These are phyloP conservation scores for Phytophthora pisi DNA, from an alignment of 352 stramenopile genomes.

Conservation along the genomic window DNA sequence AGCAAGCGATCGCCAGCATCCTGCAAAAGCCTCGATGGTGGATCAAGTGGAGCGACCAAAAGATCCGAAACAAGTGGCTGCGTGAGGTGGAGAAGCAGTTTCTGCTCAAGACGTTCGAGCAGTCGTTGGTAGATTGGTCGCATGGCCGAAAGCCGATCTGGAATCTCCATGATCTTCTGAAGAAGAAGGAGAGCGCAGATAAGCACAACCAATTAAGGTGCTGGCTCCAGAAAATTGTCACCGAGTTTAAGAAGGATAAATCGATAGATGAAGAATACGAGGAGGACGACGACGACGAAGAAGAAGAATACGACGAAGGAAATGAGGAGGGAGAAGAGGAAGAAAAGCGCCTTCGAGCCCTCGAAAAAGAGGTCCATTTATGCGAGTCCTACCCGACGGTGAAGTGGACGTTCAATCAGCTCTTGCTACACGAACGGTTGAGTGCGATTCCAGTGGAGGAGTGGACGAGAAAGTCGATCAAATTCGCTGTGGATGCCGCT, in stretches of 20 bases:
- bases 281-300: conserved; percentile 16
- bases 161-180: conserved; percentile 13
- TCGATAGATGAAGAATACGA: conserved; percentile 12
- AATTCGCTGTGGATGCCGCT: not conserved
- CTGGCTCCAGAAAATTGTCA: conserved; percentile 26
- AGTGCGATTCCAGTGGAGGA: conserved; percentile 18
- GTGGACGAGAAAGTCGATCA: conserved; percentile 10
- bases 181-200: not conserved
- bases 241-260: conserved; percentile 7
- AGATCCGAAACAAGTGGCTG: conserved; percentile 41
- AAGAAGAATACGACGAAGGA: conserved; percentile 17
- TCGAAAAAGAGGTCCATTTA: not conserved
- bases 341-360: not conserved
- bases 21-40: conserved; percentile 52
- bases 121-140: conserved; percentile 19
- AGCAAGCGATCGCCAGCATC: conserved; percentile 37
- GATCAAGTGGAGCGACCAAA: conserved; percentile 41
- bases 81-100: conserved; percentile 38
- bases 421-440: conserved; percentile 28
- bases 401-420: conserved; percentile 33
- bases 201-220: conserved; percentile 20
- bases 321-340: conserved; percentile 47
- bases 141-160: conserved; percentile 11
- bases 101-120: conserved; percentile 29
- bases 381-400: conserved; percentile 23